Base-by-base conservation (phyloP, 148 eudicot genomes). In the Talinum fruticosum region DNA sequence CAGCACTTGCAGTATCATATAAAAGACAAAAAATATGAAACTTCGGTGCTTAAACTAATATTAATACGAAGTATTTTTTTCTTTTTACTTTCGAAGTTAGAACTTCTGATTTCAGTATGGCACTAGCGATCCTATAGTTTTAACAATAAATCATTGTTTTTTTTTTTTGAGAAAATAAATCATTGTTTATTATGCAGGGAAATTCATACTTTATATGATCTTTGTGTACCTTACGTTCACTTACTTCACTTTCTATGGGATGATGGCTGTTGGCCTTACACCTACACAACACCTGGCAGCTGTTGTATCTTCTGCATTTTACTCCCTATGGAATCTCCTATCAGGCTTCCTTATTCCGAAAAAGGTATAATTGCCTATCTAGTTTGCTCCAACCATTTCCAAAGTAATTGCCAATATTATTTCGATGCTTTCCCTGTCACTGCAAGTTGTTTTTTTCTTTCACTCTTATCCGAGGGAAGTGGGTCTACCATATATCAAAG, bases 211-310 rank as follows among this genome's bases (percentile, higher is more conserved):
- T 32, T 93, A 92, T 76, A 54, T 86, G 6, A 13, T 89, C 68
- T 91, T 93, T 83, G 91, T 90, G 96, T 95, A 88, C 86, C 90
- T 92, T 38, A 95, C 96, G 0, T 91, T 95, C 89, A 88, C 82
- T 4, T 96, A 96, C 87, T 96, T 91, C 85, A 96, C 97, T 75
- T 91, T 82, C 72, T 93, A 90, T 33, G 99, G 99, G 13, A 96
- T 96, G 99, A 91, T 96, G 97, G 90, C 87, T 54, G 91, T 93
- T 74, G 93, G 91, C 71, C 89, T 96, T 16, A 93, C 99, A 34
- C 85, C 97, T 28, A 76, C 79, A 13, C 93, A 87, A 70, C 83
- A 87, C 71, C 32, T 96, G 75, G 93, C 97, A 74, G 90, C 99
- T 10, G 90, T 96, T 28, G 80, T 91, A 66, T 91, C 99, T 61